phyloP scores from a whole-genome alignment of 768 basidiomycete species.

The Hemileccinum rubropunctum region DNA sequence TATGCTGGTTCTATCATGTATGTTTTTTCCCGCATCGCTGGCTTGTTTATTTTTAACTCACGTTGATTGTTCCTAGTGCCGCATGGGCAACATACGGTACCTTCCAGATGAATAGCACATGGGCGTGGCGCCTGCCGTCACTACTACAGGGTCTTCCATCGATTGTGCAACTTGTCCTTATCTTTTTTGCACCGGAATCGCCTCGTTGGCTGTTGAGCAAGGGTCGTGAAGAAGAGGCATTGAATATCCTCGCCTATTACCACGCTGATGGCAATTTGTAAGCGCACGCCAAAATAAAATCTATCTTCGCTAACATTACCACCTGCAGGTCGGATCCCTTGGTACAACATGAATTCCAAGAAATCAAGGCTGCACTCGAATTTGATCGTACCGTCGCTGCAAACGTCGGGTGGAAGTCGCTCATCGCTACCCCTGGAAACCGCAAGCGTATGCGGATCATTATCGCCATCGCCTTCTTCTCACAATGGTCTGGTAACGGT shows the following conservation, averaged over 20 bases:
- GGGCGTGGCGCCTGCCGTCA: constrained; percentile 85
- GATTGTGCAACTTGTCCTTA: constrained; percentile 57
- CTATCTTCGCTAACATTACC: background rate
- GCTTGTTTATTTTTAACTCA: background rate
- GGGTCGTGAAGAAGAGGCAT: constrained; percentile 67
- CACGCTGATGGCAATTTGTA: constrained; percentile 74
- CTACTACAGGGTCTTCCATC: constrained; percentile 70
- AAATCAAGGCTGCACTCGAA: constrained; percentile 76
- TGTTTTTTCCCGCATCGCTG: constrained; percentile 21
- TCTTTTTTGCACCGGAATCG: constrained; percentile 76
- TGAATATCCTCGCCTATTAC: constrained; percentile 73
- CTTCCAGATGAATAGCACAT: constrained; percentile 61
- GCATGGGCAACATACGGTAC: constrained; percentile 89
- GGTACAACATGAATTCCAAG: constrained; percentile 71
- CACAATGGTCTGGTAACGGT: constrained; percentile 84
- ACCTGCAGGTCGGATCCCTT: constrained; percentile 53
- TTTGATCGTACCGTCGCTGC: constrained; percentile 58
- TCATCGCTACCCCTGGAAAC: constrained; percentile 69
- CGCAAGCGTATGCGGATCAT: constrained; percentile 74
- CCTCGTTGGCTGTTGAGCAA: constrained; percentile 82
- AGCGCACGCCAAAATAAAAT: constrained; percentile 11
- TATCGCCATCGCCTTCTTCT: constrained; percentile 77
- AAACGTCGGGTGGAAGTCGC: constrained; percentile 66
- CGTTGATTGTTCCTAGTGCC: constrained; percentile 38
- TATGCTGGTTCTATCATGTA: constrained; percentile 79